These are phyloP conservation scores for Syzygium jambos DNA, from an alignment of 345 rosid species.

Conservation along the genomic window DNA sequence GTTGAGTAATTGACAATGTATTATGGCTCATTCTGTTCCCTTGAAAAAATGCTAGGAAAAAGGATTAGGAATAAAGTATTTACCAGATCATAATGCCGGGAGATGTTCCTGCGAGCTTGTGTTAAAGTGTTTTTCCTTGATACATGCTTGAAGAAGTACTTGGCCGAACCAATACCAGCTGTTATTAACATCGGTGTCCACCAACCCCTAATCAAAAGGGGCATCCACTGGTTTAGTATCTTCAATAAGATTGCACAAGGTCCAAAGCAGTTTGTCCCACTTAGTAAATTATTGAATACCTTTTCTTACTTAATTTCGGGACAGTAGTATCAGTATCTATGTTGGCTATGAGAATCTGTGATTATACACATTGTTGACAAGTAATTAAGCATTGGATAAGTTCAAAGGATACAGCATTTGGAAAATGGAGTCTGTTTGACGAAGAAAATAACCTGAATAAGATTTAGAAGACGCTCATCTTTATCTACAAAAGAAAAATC, in stretches of 20 bases:
- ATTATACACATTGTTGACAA: not conserved
- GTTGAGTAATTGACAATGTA: too few relatives aligned
- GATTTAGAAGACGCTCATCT: constrained; percentile 64
- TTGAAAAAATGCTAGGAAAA: not conserved
- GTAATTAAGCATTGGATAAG: not conserved
- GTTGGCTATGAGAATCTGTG: constrained; percentile 67
- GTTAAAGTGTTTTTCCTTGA: constrained; percentile 70
- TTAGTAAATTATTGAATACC: constrained; percentile 15
- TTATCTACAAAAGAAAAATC: constrained; percentile 74
- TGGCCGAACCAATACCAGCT: constrained; percentile 66
- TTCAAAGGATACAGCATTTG: not conserved
- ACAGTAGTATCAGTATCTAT: constrained; percentile 36
- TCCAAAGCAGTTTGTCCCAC: not conserved
- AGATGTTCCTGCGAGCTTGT: constrained; percentile 87
- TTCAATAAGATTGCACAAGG: not conserved
- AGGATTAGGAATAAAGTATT: not conserved
- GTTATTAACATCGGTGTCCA: constrained; percentile 84
- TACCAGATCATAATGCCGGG: constrained; percentile 96
- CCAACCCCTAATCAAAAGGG: constrained; percentile 64
- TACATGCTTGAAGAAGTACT: constrained; percentile 62
- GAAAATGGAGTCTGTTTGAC: not conserved
- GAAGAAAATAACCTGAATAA: constrained; percentile 38
- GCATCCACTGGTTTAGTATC: not conserved
- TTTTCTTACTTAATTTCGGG: constrained; percentile 43
- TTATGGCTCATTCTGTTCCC: not conserved